phyloP scores from a whole-genome alignment of 257 asterid genomes.

The Ligustrum vulgare region DNA sequence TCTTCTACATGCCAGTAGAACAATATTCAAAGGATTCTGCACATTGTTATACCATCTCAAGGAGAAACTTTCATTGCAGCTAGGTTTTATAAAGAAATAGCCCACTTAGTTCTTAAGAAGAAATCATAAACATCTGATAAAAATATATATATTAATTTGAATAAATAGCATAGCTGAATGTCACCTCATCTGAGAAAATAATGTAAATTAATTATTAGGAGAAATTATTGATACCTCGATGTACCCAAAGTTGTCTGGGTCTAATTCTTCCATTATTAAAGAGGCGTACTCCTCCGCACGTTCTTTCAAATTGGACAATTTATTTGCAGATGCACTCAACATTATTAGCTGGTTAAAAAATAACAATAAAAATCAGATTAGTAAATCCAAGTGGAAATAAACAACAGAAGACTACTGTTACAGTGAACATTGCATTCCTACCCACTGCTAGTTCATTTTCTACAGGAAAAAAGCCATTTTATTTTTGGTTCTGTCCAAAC shows the following conservation, averaged over 20 bases:
- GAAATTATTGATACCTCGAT: constrained; percentile 65
- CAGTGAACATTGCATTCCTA: not conserved
- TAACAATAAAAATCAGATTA: constrained; percentile 12
- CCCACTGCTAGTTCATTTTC: not conserved
- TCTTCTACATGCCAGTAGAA: no score
- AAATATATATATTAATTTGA: not conserved
- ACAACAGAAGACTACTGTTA: not conserved
- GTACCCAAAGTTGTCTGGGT: constrained; percentile 76
- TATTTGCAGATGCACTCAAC: constrained; percentile 94
- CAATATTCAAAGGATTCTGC: no score
- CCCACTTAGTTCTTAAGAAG: no score
- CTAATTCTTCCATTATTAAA: constrained; percentile 92
- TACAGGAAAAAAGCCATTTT: not conserved
- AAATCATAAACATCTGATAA: not conserved
- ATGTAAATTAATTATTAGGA: not conserved
- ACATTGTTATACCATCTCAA: no score
- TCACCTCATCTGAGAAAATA: not conserved
- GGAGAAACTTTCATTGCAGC: no score
- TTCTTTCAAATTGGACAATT: constrained; percentile 79
- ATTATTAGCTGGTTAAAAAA: constrained; percentile 61
- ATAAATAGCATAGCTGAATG: not conserved
- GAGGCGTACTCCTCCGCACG: constrained; percentile 82
- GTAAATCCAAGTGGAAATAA: not conserved
- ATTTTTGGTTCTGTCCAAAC: not conserved
- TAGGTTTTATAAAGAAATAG: no score